Percentiles rank a stretch among this genome's conserved stretches.
phyloP scores from a whole-genome alignment of 2,329 filamentous ascomycete genomes.

The Fusarium vanettenii region DNA sequence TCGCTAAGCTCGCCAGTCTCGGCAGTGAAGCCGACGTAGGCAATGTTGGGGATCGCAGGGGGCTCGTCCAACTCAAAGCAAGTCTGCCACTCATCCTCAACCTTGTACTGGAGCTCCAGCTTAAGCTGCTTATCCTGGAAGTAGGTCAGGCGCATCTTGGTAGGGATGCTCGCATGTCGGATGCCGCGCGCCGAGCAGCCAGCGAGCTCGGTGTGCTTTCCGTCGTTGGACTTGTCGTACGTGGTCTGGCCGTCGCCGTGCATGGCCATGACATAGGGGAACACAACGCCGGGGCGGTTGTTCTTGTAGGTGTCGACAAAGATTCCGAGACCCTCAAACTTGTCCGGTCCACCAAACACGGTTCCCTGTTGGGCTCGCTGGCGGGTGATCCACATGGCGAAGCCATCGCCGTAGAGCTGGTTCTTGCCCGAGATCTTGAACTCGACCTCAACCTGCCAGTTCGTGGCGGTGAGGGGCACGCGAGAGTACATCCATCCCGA shows the following conservation, averaged over 20 bases:
- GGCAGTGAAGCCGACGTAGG: conserved; percentile 81
- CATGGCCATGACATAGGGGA: conserved; percentile 99
- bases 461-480: conserved; percentile 94
- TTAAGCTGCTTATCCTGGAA: conserved; percentile 95
- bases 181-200: conserved; percentile 96
- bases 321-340: conserved; percentile 92
- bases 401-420: conserved; percentile 93
- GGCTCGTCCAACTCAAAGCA: conserved; percentile 84
- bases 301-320: conserved; percentile 99
- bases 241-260: conserved; percentile 87
- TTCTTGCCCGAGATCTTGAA: conserved; percentile 93
- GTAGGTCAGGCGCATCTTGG: conserved; percentile 90
- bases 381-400: conserved; percentile 98
- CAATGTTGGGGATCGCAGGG: conserved; percentile 81
- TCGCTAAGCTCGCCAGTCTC: conserved; percentile 97
- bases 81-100: conserved; percentile 84
- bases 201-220: conserved; percentile 91
- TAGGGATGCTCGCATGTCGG: conserved; percentile 81
- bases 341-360: conserved; percentile 89
- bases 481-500: conserved; percentile 94
- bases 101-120: conserved; percentile 94
- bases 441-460: conserved; percentile 98
- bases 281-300: conserved; percentile 93
- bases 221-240: conserved; percentile 95
- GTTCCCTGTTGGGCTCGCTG: conserved; percentile 82